Evolutionary conservation across 768 basidiomycete species (phyloP), one percentile per base, ranked within the genome.

Genomic region (Boletales sp.): DNA sequence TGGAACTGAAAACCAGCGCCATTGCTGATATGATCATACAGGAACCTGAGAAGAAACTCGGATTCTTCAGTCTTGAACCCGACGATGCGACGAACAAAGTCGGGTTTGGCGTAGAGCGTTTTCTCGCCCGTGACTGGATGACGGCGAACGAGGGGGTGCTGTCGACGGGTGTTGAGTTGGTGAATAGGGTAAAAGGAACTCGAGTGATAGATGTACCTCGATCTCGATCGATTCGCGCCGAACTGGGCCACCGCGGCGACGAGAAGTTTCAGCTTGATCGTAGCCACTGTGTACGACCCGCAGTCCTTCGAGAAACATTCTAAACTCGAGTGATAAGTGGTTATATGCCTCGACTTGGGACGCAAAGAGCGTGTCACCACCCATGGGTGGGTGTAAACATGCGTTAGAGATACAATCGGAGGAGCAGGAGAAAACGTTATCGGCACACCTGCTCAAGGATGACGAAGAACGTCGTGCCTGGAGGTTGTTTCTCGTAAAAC

Each of bases 111-210:
- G 60, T 84, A 91, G 54, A 93, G 69, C 50, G 81, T 82, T 76
- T 92, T 91, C 81, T 83, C 86, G 12, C 90, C 88, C 1, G 90
- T 94, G 2, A 77, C 83, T n/a, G 91, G 90, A 64, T 92, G 85
- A 11, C 90, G 87, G 42, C 90, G 83, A 45, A 93, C 86, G 41
- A 93, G 72, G n/a, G 90, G 90, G 65, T 92, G 90, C 24, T 27
- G 7, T 27, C 7, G 24, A 27, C 7, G 24, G 24, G 24, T 27
- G 24, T 5, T 7, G 24, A 7, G 24, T 7, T 27, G 24, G 24
- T 27, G 24, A 27, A 27, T 27, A 27, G 24, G 5, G 24, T 27
- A 27, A 27, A 21, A 21, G 24, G 24, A 5, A 27, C 24, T 27
- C 6, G 24, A 27, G 24, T 27, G 30, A 87, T 59, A 4, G 79